Percentiles rank a stretch among this genome's conserved stretches.
These are phyloP conservation scores for Candida railenensis DNA, from an alignment of 805 yeast species.

Conservation along the genomic window DNA sequence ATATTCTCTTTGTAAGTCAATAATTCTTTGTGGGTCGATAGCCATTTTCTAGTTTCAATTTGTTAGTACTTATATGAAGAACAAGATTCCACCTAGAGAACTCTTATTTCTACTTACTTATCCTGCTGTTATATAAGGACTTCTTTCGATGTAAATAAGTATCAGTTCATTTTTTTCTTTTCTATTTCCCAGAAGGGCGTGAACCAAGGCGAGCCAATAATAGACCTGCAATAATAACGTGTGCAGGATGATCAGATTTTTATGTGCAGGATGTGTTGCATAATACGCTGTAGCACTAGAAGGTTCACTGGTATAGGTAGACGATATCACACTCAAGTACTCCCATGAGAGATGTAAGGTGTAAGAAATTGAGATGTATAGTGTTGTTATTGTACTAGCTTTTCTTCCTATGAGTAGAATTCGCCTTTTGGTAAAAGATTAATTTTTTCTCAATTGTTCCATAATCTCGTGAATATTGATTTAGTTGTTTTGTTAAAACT, in stretches of 20 bases:
- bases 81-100: too few species aligned
- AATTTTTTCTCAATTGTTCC: too few species aligned
- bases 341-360: too few species aligned
- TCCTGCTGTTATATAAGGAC: background rate
- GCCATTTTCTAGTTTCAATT: conserved; percentile 2
- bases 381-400: too few species aligned
- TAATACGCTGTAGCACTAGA: too few species aligned
- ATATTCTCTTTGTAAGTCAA: conserved; percentile 44
- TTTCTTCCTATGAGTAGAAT: too few species aligned
- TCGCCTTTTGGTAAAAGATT: too few species aligned
- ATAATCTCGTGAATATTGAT: too few species aligned
- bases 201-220: background rate
- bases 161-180: background rate
- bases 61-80: background rate
- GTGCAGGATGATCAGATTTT: background rate
- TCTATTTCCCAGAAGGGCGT: background rate
- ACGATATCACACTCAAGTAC: too few species aligned
- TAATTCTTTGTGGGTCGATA: conserved; percentile 46
- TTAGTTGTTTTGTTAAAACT: too few species aligned
- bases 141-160: background rate
- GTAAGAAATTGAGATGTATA: too few species aligned
- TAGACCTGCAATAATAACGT: background rate
- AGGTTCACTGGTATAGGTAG: background rate
- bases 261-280: background rate
- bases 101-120: background rate